These are phyloP conservation scores for Malus sylvestris DNA, from an alignment of 306 rosid species.

Conservation along the genomic window DNA sequence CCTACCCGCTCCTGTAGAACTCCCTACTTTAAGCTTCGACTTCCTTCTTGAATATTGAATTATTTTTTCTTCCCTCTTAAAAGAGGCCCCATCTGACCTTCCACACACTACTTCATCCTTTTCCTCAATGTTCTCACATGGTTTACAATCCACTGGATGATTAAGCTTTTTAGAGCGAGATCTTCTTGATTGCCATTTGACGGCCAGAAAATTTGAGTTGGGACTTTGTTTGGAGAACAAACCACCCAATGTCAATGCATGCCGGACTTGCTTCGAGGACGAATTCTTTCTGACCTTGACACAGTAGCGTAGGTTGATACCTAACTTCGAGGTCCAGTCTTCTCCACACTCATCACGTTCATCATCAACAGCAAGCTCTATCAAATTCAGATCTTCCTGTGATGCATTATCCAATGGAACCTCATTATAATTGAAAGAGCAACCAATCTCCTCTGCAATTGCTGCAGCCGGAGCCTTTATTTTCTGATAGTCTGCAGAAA, in stretches of 20 bases:
- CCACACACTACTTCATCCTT: constrained; percentile 36
- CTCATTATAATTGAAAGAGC: constrained; percentile 57
- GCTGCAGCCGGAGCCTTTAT: constrained; percentile 81
- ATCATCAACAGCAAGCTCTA: constrained; percentile 80
- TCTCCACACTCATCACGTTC: constrained; percentile 49
- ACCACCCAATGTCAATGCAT: constrained; percentile 52
- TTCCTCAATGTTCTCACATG: constrained; percentile 26
- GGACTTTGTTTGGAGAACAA: constrained; percentile 41
- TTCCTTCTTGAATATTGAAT: constrained; percentile 83
- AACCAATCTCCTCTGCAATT: constrained; percentile 79
- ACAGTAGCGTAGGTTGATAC: constrained; percentile 71
- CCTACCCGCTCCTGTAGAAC: constrained; percentile 26
- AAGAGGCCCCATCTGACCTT: constrained; percentile 18
- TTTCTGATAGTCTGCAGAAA: constrained; percentile 74
- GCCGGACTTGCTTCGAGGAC: constrained; percentile 58
- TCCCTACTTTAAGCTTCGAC: constrained; percentile 44
- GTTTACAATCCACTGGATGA: constrained; percentile 26
- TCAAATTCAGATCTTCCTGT: constrained; percentile 68
- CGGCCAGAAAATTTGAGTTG: constrained; percentile 25
- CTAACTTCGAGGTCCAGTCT: constrained; percentile 92
- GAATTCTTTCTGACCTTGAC: constrained; percentile 65
- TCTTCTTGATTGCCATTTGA: constrained; percentile 66
- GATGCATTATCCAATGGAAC: constrained; percentile 72
- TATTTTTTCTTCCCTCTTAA: constrained; percentile 35
- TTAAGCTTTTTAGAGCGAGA: constrained; percentile 66